Percentiles rank a stretch among this genome's conserved stretches.
phyloP scores from a whole-genome alignment of 78 protist genomes.

The Dictyostelium capitatum region DNA sequence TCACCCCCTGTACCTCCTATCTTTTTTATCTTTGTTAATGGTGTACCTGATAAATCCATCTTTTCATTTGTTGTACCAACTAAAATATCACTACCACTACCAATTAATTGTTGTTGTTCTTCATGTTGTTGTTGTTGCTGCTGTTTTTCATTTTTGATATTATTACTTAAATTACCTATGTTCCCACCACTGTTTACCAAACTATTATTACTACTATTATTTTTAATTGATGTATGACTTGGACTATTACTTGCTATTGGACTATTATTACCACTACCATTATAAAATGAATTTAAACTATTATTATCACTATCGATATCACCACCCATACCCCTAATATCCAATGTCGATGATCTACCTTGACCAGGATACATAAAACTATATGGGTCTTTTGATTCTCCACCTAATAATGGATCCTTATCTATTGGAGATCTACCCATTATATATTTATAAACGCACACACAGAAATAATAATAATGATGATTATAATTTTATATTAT shows the following conservation, averaged over 20 bases:
- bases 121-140: background rate
- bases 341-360: slow-evolving; percentile 31
- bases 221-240: background rate
- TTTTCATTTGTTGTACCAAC: slow-evolving; percentile 53
- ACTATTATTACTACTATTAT: background rate
- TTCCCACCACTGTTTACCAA: background rate
- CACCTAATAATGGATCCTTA: slow-evolving; percentile 55
- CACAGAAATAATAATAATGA: too few relatives aligned
- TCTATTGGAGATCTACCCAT: slow-evolving; percentile 77
- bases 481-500: too few relatives aligned
- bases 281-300: background rate
- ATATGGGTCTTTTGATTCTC: slow-evolving; percentile 42
- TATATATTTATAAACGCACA: too few relatives aligned
- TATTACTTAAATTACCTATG: background rate
- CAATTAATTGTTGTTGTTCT: background rate
- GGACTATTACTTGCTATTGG: background rate
- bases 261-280: background rate
- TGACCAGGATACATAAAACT: slow-evolving; percentile 76
- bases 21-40: slow-evolving; percentile 23
- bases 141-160: background rate
- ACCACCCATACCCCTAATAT: slow-evolving; percentile 13
- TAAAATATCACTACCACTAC: slow-evolving; percentile 14
- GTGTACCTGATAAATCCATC: slow-evolving; percentile 18
- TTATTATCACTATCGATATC: background rate
- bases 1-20: slow-evolving; percentile 67